A percentile compares a stretch with the other conserved stretches of the same genome.
Evolutionary conservation across 495 filamentous ascomycete species (phyloP).

Genomic region (Trichoderma gamsii): DNA sequence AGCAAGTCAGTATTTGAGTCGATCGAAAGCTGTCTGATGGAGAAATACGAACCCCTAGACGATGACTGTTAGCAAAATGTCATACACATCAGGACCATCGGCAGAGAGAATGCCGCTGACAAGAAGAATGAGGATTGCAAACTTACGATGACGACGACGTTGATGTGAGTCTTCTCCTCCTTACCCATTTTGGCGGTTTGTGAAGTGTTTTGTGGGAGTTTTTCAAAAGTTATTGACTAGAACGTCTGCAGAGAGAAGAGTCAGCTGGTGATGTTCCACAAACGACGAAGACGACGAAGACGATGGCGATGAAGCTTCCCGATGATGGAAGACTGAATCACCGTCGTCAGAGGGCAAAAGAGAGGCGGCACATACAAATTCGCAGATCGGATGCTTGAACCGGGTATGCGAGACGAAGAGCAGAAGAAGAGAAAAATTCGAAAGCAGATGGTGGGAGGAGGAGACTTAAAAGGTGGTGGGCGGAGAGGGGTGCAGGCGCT

Average conservation of each 20-base stretch:
- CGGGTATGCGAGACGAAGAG: constrained; percentile 19
- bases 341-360: background rate
- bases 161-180: constrained; percentile 80
- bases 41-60: constrained; percentile 10
- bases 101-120: background rate
- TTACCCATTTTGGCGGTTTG: constrained; percentile 50
- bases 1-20: constrained; percentile 20
- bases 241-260: constrained; percentile 12
- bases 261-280: background rate
- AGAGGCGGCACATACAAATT: constrained; percentile 12
- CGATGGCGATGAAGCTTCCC: background rate
- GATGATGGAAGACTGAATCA: background rate
- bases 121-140: background rate
- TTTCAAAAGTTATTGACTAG: constrained; percentile 21
- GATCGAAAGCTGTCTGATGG: background rate
- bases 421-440: constrained; percentile 13
- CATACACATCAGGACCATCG: background rate
- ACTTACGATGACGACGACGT: constrained; percentile 86
- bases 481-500: background rate
- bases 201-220: constrained; percentile 22
- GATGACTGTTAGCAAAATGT: background rate
- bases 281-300: background rate
- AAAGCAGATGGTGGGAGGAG: constrained; percentile 13
- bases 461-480: constrained; percentile 13
- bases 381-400: constrained; percentile 19